phyloP scores from a whole-genome alignment of 331 rosid genomes.

The Spiraea crenata region DNA sequence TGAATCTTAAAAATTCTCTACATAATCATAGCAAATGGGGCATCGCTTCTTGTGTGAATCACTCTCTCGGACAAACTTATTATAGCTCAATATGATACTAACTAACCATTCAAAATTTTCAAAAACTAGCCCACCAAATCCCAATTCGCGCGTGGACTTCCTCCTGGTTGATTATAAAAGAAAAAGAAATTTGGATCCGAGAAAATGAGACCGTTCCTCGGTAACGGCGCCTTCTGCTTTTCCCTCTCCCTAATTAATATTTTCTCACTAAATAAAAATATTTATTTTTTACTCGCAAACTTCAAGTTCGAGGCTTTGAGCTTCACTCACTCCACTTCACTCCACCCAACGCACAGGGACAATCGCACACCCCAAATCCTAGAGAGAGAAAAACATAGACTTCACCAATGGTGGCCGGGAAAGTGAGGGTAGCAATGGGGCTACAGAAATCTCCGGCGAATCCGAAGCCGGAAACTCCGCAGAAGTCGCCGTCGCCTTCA shows the following conservation, averaged over 20 bases:
- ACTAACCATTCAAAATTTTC: not conserved
- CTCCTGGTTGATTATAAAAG: not conserved
- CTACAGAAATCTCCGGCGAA: constrained; percentile 66
- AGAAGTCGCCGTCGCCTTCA: constrained; percentile 42
- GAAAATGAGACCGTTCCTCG: constrained; percentile 91
- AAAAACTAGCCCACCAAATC: not conserved
- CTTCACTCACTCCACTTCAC: constrained; percentile 10
- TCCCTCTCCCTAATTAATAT: constrained; percentile 10
- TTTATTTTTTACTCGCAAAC: not conserved
- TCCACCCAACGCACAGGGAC: constrained; percentile 36
- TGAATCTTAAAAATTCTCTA: too few relatives aligned
- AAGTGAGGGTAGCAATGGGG: constrained; percentile 86
- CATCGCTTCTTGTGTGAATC: too few relatives aligned
- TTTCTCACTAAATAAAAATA: not conserved
- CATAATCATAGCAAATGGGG: too few relatives aligned
- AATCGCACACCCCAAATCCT: not conserved
- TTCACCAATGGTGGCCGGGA: constrained; percentile 79
- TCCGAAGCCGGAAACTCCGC: constrained; percentile 33
- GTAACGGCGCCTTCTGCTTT: constrained; percentile 33
- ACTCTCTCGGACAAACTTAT: too few relatives aligned
- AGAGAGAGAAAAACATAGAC: constrained; percentile 21
- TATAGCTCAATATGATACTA: too few relatives aligned
- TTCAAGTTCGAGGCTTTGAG: not conserved
- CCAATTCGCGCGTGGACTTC: not conserved
- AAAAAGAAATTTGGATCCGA: constrained; percentile 28